Evolutionary conservation across 805 yeast genomes (phyloP), one percentile per base, ranked within the genome.

Genomic region (Maudiozyma bulderi): DNA sequence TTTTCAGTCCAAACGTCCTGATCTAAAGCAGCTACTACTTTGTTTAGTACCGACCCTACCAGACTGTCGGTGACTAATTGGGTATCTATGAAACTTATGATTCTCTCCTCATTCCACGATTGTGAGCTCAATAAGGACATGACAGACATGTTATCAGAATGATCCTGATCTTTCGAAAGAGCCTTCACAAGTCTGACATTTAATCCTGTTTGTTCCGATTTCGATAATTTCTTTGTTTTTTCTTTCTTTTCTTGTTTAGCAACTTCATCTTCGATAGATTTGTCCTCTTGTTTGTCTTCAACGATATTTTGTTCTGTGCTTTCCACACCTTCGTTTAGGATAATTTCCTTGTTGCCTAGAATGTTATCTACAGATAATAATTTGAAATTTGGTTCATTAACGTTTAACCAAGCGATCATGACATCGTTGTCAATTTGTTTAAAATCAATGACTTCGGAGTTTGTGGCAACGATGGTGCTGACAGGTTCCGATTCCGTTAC

Each of bases 1-100:
- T 55, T 52, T 26, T 55, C 53, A 35, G 53, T 53, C 62, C 63
- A 61, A 14, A 62, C 54, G 47, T 59, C 58, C 43, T 61, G 62
- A 11, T 80, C 72, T 42, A 82, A 65, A 45, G 71, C 67, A 38
- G 69, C 70, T 3, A 78, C 73, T 30, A 78, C 64, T 40, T 64
- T 63, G 54, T 71, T 78, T 57, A 80, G 73, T 3, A 84, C 56
- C 5, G 57, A 54, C 1, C 70, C 59, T 1, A 77, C 73, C 32
- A 70, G 67, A 1, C 66, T 61, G 7, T 76, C 71, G 31, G 73
- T 44, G 9, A 66, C 14, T 75, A 66, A 35, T 70, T 58, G 43
- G 68, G 67, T 40, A 73, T 69, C 48, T 46, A 69, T 62, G 51
- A 65, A 60, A 37, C 58, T 45, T 47, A 59, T 54, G 13, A 61